Conservation (phyloP, 352 stramenopile species). For the Phytopythium montanum region DNA sequence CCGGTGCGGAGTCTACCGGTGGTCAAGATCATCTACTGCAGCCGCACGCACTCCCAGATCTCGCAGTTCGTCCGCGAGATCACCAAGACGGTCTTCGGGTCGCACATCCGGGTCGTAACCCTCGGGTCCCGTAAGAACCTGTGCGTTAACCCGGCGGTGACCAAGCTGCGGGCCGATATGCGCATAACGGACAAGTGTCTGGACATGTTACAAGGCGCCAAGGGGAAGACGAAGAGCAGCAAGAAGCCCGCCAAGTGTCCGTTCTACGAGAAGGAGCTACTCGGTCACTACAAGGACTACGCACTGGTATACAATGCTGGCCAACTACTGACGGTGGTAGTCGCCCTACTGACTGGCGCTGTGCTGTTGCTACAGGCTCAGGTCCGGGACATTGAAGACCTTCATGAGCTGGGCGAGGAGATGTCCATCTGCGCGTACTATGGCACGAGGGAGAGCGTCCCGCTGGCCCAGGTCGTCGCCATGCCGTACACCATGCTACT, state of each 20-base stretch:
- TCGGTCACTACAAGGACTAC: constrained; percentile 74
- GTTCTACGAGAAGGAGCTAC: constrained; percentile 77
- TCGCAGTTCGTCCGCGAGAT: constrained; percentile 89
- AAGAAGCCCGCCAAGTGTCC: constrained; percentile 63
- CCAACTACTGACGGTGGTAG: too few relatives aligned
- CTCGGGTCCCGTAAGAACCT: constrained; percentile 85
- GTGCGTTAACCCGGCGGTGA: constrained; percentile 75
- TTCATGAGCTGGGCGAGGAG: constrained; percentile 87
- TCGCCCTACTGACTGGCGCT: too few relatives aligned
- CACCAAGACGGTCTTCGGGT: constrained; percentile 69
- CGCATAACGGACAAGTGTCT: constrained; percentile 83
- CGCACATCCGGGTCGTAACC: constrained; percentile 71
- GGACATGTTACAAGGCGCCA: constrained; percentile 82
- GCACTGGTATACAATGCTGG: too few relatives aligned
- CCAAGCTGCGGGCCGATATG: constrained; percentile 61
- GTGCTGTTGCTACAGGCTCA: constrained; percentile 37
- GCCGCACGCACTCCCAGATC: constrained; percentile 88
- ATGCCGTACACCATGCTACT: constrained; percentile 94
- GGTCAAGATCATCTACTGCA: constrained; percentile 89
- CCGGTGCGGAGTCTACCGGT: constrained; percentile 36
- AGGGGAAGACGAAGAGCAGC: constrained; percentile 36
- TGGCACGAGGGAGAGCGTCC: constrained; percentile 86
- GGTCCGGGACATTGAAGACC: constrained; percentile 96
- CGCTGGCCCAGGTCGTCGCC: constrained; percentile 85
- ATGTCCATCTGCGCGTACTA: constrained; percentile 98